These are phyloP conservation scores for Nemania serpens DNA, from an alignment of 2,329 filamentous ascomycete genomes.

Conservation along the genomic window DNA sequence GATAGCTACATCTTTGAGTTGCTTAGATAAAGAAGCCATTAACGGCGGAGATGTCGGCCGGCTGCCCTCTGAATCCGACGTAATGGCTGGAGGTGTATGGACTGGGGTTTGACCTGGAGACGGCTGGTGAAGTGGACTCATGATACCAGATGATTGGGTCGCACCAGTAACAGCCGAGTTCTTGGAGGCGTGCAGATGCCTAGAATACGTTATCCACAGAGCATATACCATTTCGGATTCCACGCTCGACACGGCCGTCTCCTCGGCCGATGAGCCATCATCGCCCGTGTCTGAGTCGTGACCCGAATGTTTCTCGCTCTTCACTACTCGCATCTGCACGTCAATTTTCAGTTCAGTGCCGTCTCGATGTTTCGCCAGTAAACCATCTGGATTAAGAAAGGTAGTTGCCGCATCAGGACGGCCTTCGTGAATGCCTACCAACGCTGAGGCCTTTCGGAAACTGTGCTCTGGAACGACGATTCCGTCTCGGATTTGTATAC, in stretches of 20 bases:
- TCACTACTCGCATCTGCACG: constrained; percentile 94
- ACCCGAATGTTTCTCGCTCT: constrained; percentile 73
- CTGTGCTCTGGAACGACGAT: constrained; percentile 96
- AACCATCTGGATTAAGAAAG: constrained; percentile 82
- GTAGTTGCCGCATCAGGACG: constrained; percentile 76
- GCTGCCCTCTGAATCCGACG: constrained; percentile 57
- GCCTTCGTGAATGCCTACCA: constrained; percentile 82
- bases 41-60: constrained; percentile 44
- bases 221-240: constrained; percentile 86
- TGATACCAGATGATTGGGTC: constrained; percentile 64
- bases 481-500: constrained; percentile 83
- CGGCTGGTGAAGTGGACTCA: constrained; percentile 77
- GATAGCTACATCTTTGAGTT: constrained; percentile 61
- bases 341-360: constrained; percentile 92
- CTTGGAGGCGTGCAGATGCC: constrained; percentile 81
- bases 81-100: constrained; percentile 61
- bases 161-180: constrained; percentile 60
- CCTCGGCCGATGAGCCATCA: constrained; percentile 42
- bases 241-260: constrained; percentile 52
- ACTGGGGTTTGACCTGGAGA: constrained; percentile 73
- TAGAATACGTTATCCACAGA: constrained; percentile 95
- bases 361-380: constrained; percentile 86
- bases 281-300: constrained; percentile 39
- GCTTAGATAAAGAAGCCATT: constrained; percentile 56
- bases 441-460: constrained; percentile 85